Conservation (phyloP, 768 basidiomycete species). For the Xerocomellus dryophilus region DNA sequence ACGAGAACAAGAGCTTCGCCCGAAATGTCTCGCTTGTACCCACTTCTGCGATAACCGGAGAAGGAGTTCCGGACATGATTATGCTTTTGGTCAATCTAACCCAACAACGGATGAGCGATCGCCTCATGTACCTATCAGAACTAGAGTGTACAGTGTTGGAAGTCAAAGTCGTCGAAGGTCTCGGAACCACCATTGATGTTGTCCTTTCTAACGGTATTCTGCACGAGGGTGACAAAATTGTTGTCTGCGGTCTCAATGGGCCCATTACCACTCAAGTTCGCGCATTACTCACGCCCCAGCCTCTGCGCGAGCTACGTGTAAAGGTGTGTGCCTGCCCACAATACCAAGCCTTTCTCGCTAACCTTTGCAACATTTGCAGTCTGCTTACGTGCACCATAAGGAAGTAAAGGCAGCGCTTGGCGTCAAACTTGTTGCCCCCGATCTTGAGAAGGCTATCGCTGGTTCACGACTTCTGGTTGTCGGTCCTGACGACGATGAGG, state of each 20-base stretch:
- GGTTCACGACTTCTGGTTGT: conserved; percentile 91
- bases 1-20: conserved; percentile 94
- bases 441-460: conserved; percentile 96
- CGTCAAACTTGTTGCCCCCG: conserved; percentile 92
- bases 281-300: conserved; percentile 93
- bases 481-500: conserved; percentile 95
- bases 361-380: conserved; percentile 44
- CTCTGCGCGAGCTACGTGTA: conserved; percentile 89
- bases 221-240: conserved; percentile 88
- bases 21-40: conserved; percentile 95
- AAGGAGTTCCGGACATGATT: conserved; percentile 99
- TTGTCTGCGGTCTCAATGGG: conserved; percentile 95
- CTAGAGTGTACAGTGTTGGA: conserved; percentile 97
- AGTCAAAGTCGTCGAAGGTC: conserved; percentile 97
- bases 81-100: conserved; percentile 97
- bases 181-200: conserved; percentile 97
- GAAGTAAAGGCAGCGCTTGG: conserved; percentile 96
- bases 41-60: conserved; percentile 96
- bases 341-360: neutral
- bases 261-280: conserved; percentile 94
- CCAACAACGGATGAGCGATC: conserved; percentile 95
- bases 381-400: conserved; percentile 94
- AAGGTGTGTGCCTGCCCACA: conserved; percentile 55
- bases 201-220: conserved; percentile 92
- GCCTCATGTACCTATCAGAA: conserved; percentile 96